Evolutionary conservation across 805 yeast genomes (phyloP).

Genomic region (Pichia kluyveri): DNA sequence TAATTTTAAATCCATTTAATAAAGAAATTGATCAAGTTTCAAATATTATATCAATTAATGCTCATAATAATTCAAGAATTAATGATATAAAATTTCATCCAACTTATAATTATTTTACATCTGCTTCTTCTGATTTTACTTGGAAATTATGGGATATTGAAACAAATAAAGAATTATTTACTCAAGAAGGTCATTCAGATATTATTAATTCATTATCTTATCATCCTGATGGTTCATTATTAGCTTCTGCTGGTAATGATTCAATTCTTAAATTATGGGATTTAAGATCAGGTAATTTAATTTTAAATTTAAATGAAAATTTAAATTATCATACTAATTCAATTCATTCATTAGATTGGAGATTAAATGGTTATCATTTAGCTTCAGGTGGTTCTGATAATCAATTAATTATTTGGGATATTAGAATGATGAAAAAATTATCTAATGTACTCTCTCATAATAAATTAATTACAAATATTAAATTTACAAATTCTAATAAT

Average conservation of each 20-base stretch:
- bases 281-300: constrained; percentile 62
- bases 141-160: constrained; percentile 83
- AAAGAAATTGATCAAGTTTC: background rate
- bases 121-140: constrained; percentile 76
- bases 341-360: constrained; percentile 64
- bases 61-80: constrained; percentile 46
- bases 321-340: constrained; percentile 48
- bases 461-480: constrained; percentile 58
- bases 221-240: constrained; percentile 70
- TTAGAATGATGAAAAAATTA: constrained; percentile 36
- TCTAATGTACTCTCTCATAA: constrained; percentile 64
- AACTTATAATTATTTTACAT: constrained; percentile 40
- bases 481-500: constrained; percentile 33
- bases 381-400: constrained; percentile 86
- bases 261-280: constrained; percentile 77
- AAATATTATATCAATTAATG: constrained; percentile 17
- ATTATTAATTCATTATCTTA: constrained; percentile 55
- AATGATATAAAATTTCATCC: constrained; percentile 62
- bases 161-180: constrained; percentile 38
- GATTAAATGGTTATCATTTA: constrained; percentile 63
- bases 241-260: constrained; percentile 75
- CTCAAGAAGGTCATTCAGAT: constrained; percentile 82
- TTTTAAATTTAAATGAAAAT: constrained; percentile 35
- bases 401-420: constrained; percentile 76
- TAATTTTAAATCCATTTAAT: constrained; percentile 2